These are phyloP conservation scores for Globisporangium emineosum DNA, from an alignment of 352 stramenopile genomes.

Conservation along the genomic window DNA sequence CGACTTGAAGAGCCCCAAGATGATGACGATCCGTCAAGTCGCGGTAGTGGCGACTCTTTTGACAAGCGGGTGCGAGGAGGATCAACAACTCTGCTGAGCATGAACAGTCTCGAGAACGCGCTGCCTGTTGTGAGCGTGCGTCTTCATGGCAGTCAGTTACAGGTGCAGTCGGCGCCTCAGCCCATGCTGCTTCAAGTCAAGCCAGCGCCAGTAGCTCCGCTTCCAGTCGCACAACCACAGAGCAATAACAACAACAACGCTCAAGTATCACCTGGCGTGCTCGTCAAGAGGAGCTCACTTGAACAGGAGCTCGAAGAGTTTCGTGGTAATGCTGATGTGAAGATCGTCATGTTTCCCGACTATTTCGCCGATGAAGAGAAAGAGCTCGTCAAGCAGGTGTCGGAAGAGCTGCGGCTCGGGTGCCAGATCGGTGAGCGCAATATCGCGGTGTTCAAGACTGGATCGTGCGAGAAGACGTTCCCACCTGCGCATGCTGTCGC, in stretches of 20 bases:
- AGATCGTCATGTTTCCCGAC: slow-evolving; percentile 65
- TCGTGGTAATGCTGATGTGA: slow-evolving; percentile 32
- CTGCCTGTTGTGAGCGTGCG: slow-evolving; percentile 10
- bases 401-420: slow-evolving; percentile 46
- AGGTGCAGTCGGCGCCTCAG: slow-evolving; percentile 6
- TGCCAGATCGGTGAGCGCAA: slow-evolving; percentile 66
- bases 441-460: slow-evolving; percentile 58
- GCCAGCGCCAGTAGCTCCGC: not conserved
- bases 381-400: slow-evolving; percentile 43
- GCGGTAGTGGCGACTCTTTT: not conserved
- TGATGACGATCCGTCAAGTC: not conserved
- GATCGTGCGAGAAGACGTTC: slow-evolving; percentile 20
- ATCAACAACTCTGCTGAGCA: slow-evolving; percentile 1
- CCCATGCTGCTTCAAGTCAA: not conserved
- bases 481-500: slow-evolving; percentile 10
- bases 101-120: slow-evolving; percentile 1
- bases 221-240: not conserved
- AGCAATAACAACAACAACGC: not conserved
- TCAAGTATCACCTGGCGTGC: not conserved
- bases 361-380: slow-evolving; percentile 64
- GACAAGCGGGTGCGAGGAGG: not conserved
- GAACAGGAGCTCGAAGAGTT: slow-evolving; percentile 69
- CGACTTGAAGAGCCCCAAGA: slow-evolving; percentile 9
- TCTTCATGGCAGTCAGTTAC: slow-evolving; percentile 11
- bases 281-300: slow-evolving; percentile 35